Conservation (phyloP, 2,329 filamentous ascomycete species). For the Neonectria neomacrospora region DNA sequence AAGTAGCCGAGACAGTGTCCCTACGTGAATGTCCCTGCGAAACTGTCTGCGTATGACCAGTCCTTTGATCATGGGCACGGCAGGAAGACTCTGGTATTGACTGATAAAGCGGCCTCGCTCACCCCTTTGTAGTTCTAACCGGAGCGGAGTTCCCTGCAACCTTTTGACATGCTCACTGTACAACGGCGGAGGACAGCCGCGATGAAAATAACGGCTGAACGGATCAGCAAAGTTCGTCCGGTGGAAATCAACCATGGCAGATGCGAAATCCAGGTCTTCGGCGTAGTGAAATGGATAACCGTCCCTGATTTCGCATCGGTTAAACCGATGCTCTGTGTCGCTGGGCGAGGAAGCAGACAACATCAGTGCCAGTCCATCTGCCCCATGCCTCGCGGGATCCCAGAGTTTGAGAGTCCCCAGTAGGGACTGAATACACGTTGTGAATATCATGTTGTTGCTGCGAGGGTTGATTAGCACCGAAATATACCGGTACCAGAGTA, state of each 20-base stretch:
- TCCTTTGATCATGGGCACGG: slow-evolving; percentile 31
- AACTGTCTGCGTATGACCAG: slow-evolving; percentile 31
- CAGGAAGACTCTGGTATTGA: slow-evolving; percentile 22
- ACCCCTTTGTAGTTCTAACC: slow-evolving; percentile 16
- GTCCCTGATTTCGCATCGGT: slow-evolving; percentile 20
- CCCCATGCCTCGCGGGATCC: slow-evolving; percentile 30
- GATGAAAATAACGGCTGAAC: slow-evolving; percentile 5
- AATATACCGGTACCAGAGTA: slow-evolving; percentile 10
- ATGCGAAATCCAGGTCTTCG: slow-evolving; percentile 25
- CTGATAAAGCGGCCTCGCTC: slow-evolving; percentile 20
- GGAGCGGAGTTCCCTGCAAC: slow-evolving; percentile 28
- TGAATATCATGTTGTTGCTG: slow-evolving; percentile 31
- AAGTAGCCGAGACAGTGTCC: slow-evolving; percentile 27
- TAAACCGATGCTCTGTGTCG: slow-evolving; percentile 30
- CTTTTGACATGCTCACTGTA: slow-evolving; percentile 20
- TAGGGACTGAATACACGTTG: slow-evolving; percentile 23
- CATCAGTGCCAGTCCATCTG: slow-evolving; percentile 28
- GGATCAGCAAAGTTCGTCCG: slow-evolving; percentile 6
- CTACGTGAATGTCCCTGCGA: slow-evolving; percentile 25
- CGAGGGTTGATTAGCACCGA: slow-evolving; percentile 20
- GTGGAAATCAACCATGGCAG: slow-evolving; percentile 24
- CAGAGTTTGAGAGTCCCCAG: slow-evolving; percentile 31
- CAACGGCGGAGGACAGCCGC: slow-evolving; percentile 1
- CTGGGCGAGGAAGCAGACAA: slow-evolving; percentile 31
- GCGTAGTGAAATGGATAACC: slow-evolving; percentile 30